Evolutionary conservation across 805 yeast genomes (phyloP).

Genomic region (Yarrowia yakushimensis): DNA sequence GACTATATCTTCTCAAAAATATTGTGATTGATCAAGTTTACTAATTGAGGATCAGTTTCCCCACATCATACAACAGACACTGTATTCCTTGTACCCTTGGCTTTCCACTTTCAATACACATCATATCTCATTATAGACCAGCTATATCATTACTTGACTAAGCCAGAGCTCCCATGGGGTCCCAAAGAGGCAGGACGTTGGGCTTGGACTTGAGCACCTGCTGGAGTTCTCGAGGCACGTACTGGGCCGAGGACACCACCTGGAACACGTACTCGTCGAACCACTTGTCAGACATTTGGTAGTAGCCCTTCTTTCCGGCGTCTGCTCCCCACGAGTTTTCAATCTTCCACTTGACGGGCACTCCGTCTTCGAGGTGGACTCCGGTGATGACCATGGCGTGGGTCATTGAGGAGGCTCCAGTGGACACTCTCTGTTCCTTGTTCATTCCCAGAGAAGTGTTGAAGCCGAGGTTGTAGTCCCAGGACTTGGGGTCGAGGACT

Average conservation of each 20-base stretch:
- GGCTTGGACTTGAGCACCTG: slow-evolving; percentile 46
- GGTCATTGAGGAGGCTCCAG: slow-evolving; percentile 75
- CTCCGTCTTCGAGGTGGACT: slow-evolving; percentile 66
- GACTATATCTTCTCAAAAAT: too few relatives aligned
- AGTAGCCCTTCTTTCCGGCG: slow-evolving; percentile 65
- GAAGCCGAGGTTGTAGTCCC: slow-evolving; percentile 54
- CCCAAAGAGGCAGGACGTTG: slow-evolving; percentile 65
- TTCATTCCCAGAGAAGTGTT: slow-evolving; percentile 29
- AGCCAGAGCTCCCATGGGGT: slow-evolving; percentile 77
- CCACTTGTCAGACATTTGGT: slow-evolving; percentile 69
- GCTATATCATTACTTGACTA: neutral
- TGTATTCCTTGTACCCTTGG: too few relatives aligned
- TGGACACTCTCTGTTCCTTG: slow-evolving; percentile 42
- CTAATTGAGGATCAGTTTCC: too few relatives aligned
- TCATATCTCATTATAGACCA: neutral
- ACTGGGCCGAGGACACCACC: slow-evolving; percentile 57
- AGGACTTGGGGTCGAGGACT: slow-evolving; percentile 65
- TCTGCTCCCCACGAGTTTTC: slow-evolving; percentile 78
- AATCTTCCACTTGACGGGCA: slow-evolving; percentile 65
- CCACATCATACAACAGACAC: too few relatives aligned
- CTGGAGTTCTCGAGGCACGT: slow-evolving; percentile 42
- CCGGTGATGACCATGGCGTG: slow-evolving; percentile 88
- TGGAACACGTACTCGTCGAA: slow-evolving; percentile 73
- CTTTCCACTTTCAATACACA: too few relatives aligned
- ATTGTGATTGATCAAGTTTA: too few relatives aligned